These are phyloP conservation scores for Puccinia horiana DNA, from an alignment of 1,284 basidiomycete genomes.

Conservation along the genomic window DNA sequence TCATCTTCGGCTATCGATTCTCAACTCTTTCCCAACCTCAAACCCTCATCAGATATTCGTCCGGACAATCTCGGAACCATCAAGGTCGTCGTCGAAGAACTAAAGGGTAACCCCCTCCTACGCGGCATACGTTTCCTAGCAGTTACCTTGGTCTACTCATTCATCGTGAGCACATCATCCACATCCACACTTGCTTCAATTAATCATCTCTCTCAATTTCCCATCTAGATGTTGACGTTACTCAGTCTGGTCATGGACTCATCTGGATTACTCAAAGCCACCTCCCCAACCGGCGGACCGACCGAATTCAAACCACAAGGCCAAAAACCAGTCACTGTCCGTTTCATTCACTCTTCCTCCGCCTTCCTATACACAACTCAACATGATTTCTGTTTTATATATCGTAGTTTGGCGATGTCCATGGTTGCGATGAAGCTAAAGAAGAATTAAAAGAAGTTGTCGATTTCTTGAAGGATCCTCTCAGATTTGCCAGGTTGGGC, in stretches of 20 bases:
- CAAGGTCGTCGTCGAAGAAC: constrained; percentile 75
- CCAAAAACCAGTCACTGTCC: constrained; percentile 71
- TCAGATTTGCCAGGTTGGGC: constrained; percentile 80
- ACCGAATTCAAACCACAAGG: constrained; percentile 73
- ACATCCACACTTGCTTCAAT: constrained; percentile 59
- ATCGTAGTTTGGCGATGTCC: constrained; percentile 68
- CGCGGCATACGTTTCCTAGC: constrained; percentile 36
- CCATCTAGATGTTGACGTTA: constrained; percentile 65
- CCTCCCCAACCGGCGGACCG: constrained; percentile 64
- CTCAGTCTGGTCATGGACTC: constrained; percentile 86
- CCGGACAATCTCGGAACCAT: constrained; percentile 61
- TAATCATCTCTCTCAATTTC: constrained; percentile 6
- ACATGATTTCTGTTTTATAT: neutral
- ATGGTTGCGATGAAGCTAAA: constrained; percentile 77
- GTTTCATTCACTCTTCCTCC: constrained; percentile 61
- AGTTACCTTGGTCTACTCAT: constrained; percentile 48
- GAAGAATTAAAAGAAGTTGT: constrained; percentile 85
- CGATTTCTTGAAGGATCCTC: constrained; percentile 85
- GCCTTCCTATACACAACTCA: constrained; percentile 37
- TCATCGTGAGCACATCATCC: constrained; percentile 66
- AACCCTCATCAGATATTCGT: constrained; percentile 1
- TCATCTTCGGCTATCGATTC: constrained; percentile 15
- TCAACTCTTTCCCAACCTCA: neutral
- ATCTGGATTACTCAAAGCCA: constrained; percentile 83
- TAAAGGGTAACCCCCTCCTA: constrained; percentile 62